Base-by-base conservation (phyloP, 192 early-diverging fungal genomes). In the Chytriomyces confervae region DNA sequence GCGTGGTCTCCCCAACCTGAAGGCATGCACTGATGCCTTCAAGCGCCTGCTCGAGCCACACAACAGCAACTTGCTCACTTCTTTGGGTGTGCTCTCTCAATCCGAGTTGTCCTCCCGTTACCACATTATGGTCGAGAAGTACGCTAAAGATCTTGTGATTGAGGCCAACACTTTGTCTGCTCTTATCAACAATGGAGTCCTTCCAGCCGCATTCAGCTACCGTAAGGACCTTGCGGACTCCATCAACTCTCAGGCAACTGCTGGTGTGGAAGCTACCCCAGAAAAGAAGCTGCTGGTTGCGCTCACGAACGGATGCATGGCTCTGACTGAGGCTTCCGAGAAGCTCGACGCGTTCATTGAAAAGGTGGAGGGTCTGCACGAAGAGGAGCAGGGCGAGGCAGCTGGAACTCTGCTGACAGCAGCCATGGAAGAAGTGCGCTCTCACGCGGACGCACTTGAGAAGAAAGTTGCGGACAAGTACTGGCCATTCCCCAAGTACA, bases 401-500 rank as follows among this genome's bases (percentile, higher is more conserved):
- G 92, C 92, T 29, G 81, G 85, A 64, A 77, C 84, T 20, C 82
- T 81, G 63, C 80, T 99, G 23, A 82, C 91, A 10, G 90, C 91
- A 16, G 80, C 84, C 43, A 93, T 99, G 86, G 91, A 94, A 67
- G 81, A 83, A 46, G 88, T 90, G 53, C 90, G 97, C 70, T 60
- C 65, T 7, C 79, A 86, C 16, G 90, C 91, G 50, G 96, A 97
- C 80, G 76, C 76, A 51, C 79, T 99, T 46, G 96, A 99, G 86
- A 66, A 79, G n/a, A 62, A 92, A 36, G 88, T 94, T 61, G 91
- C 92, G 43, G 95, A 98, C 89, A 96, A 95, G 91, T 89, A 86
- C 86, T 99, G 96, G 95, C 95, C 95, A 44, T 91, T 94, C 83
- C 97, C 97, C 84, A 97, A 95, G 87, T 98, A 98, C 89, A 91